phyloP scores from a whole-genome alignment of 2,329 filamentous ascomycete species.

The Thelonectria discophora region DNA sequence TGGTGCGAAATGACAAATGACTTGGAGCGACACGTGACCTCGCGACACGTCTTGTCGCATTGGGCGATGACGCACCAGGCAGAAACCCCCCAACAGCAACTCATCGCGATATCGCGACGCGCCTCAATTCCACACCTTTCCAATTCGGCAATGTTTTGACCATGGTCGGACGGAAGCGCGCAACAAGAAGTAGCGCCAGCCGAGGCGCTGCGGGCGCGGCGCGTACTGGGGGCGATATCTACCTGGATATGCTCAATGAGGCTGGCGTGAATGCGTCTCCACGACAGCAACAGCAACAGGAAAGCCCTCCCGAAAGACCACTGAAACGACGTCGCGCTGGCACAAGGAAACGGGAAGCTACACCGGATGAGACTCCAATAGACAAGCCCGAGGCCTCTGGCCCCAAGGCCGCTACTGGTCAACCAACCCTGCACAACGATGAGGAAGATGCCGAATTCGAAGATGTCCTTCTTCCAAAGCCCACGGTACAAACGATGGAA shows the following conservation, averaged over 20 bases:
- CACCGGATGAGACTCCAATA: background rate
- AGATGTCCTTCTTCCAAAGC: conserved; percentile 58
- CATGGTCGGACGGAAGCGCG: conserved; percentile 47
- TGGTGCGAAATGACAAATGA: background rate
- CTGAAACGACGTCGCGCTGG: conserved; percentile 50
- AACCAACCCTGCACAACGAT: conserved; percentile 42
- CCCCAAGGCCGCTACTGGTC: background rate
- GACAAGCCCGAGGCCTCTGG: background rate
- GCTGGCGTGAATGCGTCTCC: conserved; percentile 50
- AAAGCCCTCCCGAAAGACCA: conserved; percentile 50
- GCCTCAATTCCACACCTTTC: background rate
- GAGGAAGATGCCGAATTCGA: conserved; percentile 59
- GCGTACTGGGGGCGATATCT: conserved; percentile 51
- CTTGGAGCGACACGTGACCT: conserved; percentile 33
- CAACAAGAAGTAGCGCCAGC: conserved; percentile 36
- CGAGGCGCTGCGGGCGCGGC: conserved; percentile 23
- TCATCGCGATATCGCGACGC: conserved; percentile 23
- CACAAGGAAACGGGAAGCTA: conserved; percentile 10
- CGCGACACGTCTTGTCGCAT: conserved; percentile 16
- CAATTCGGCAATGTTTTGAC: conserved; percentile 18
- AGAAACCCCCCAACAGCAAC: conserved; percentile 28
- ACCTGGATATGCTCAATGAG: conserved; percentile 59
- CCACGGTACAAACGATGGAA: conserved; percentile 61
- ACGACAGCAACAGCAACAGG: background rate
- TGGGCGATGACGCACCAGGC: conserved; percentile 41